A percentile compares a stretch with the other conserved stretches of the same genome.
phyloP scores from a whole-genome alignment of 1,284 basidiomycete species.

The Apiotrichum mycotoxinovorans region DNA sequence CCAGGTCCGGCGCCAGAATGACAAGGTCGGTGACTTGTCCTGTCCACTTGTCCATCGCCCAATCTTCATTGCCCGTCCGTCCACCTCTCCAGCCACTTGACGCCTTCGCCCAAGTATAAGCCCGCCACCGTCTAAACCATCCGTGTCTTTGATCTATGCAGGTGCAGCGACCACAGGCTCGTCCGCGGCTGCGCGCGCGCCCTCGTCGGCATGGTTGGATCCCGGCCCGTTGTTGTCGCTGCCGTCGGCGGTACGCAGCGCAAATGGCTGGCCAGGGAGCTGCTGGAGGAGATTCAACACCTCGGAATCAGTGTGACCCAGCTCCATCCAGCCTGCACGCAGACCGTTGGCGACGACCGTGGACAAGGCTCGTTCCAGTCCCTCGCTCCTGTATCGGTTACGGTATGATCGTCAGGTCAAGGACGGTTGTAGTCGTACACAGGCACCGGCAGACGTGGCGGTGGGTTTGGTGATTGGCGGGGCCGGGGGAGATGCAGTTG shows the following conservation, averaged over 20 bases:
- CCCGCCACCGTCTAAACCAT: no score
- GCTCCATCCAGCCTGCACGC: slow-evolving; percentile 59
- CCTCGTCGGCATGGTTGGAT: no score
- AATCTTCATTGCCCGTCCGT: no score
- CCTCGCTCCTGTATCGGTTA: slow-evolving; percentile 33
- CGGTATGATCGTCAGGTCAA: not conserved
- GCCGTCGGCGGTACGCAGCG: slow-evolving; percentile 11
- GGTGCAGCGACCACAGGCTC: not conserved
- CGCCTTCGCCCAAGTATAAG: no score
- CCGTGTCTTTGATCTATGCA: not conserved
- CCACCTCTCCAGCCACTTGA: no score
- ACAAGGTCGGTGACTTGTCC: no score
- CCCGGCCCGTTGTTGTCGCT: not conserved
- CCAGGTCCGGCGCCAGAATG: no score
- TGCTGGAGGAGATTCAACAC: slow-evolving; percentile 22
- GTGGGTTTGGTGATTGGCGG: no score
- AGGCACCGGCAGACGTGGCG: no score
- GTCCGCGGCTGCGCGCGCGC: not conserved
- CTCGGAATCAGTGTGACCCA: slow-evolving; percentile 35
- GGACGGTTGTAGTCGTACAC: no score
- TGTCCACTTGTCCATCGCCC: no score
- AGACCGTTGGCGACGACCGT: slow-evolving; percentile 69
- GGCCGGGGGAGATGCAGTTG: no score
- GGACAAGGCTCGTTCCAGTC: slow-evolving; percentile 63
- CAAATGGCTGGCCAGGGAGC: slow-evolving; percentile 18